A percentile compares a stretch with the other conserved stretches of the same genome.
phyloP scores from a whole-genome alignment of 331 rosid genomes.

The Erythrophleum ivorense region DNA sequence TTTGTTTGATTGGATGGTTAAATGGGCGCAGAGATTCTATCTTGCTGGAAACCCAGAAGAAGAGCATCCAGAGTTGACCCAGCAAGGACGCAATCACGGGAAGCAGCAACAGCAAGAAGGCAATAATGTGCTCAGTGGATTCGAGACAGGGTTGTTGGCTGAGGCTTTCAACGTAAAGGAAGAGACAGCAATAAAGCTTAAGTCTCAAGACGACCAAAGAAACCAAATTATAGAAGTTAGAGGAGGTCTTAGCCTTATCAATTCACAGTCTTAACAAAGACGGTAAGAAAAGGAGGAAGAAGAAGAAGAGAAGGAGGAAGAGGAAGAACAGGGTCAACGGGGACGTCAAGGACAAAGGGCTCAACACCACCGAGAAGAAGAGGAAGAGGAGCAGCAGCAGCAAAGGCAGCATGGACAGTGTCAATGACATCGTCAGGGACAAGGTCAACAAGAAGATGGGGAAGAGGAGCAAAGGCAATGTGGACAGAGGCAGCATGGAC shows the following conservation, averaged over 20 bases:
- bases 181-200: slow-evolving; percentile 46
- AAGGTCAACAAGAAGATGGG: not conserved
- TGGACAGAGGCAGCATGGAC: too few species aligned
- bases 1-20: not conserved
- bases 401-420: not conserved
- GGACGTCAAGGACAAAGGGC: not conserved
- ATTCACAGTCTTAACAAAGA: slow-evolving; percentile 35
- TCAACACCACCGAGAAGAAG: not conserved
- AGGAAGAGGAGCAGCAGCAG: not conserved
- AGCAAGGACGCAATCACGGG: slow-evolving; percentile 10
- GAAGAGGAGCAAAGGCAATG: not conserved
- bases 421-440: not conserved
- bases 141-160: slow-evolving; percentile 43
- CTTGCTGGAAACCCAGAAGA: slow-evolving; percentile 69
- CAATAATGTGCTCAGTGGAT: slow-evolving; percentile 54
- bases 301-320: not conserved
- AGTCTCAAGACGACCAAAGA: slow-evolving; percentile 37
- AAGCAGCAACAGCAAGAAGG: not conserved
- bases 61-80: slow-evolving; percentile 34
- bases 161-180: slow-evolving; percentile 47
- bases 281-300: not conserved
- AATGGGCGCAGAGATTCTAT: slow-evolving; percentile 58
- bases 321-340: not conserved
- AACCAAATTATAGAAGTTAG: slow-evolving; percentile 51
- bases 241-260: slow-evolving; percentile 47